Evolutionary conservation across 2,329 filamentous ascomycete species (phyloP).

Genomic region (Helotiales sp.): DNA sequence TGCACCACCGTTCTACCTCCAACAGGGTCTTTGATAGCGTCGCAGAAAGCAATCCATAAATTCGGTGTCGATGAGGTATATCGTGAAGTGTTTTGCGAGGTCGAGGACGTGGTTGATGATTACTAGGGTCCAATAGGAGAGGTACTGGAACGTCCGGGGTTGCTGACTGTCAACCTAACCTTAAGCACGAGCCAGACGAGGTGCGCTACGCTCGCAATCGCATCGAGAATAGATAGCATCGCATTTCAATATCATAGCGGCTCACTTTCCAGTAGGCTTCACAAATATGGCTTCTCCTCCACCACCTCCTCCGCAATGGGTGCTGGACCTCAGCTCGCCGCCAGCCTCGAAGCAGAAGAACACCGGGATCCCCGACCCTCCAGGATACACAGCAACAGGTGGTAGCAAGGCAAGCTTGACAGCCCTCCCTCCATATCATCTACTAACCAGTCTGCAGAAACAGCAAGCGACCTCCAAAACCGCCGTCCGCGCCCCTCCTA

Average conservation of each 20-base stretch:
- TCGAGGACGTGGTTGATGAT: slow-evolving; percentile 13
- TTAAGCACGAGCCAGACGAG: slow-evolving; percentile 1
- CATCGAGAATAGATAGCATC: neutral
- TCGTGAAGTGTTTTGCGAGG: slow-evolving; percentile 9
- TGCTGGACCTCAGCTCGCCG: slow-evolving; percentile 72
- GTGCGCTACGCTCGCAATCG: slow-evolving; percentile 13
- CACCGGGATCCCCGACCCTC: slow-evolving; percentile 74
- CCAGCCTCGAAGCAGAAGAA: slow-evolving; percentile 67
- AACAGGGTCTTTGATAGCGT: slow-evolving; percentile 18
- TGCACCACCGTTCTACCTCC: slow-evolving; percentile 27
- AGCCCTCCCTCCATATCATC: neutral
- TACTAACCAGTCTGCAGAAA: slow-evolving; percentile 35
- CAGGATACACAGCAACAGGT: slow-evolving; percentile 67
- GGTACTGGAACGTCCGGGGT: slow-evolving; percentile 18
- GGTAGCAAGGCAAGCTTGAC: slow-evolving; percentile 55
- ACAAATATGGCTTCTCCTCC: slow-evolving; percentile 32
- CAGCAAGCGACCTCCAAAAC: slow-evolving; percentile 38
- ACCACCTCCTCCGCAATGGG: slow-evolving; percentile 72
- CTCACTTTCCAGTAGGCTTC: slow-evolving; percentile 16
- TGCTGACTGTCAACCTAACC: slow-evolving; percentile 12
- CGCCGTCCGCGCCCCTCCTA: slow-evolving; percentile 63
- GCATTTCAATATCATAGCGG: neutral
- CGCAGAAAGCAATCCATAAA: slow-evolving; percentile 27
- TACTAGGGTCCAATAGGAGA: slow-evolving; percentile 18
- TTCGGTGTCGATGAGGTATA: slow-evolving; percentile 15